These are phyloP conservation scores for Aurantiochytrium sp. DNA, from an alignment of 108 stramenopile genomes.

Conservation along the genomic window DNA sequence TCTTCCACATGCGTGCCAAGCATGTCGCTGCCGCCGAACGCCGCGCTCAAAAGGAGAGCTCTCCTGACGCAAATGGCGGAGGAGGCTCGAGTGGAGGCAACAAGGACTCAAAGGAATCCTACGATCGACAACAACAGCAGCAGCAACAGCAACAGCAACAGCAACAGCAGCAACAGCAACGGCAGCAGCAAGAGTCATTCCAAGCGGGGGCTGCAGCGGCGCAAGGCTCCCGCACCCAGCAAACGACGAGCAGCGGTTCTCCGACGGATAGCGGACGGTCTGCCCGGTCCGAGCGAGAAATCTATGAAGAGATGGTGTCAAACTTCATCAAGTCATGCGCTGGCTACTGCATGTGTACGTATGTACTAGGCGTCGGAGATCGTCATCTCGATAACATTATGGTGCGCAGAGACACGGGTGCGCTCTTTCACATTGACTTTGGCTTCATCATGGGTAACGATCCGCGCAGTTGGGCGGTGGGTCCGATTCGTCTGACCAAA, in stretches of 20 bases:
- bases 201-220: neutral
- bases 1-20: neutral
- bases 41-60: conserved; percentile 12
- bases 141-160: neutral
- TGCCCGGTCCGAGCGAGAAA: conserved; percentile 17
- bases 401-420: conserved; percentile 53
- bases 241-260: too few relatives aligned
- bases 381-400: conserved; percentile 78
- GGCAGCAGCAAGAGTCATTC: conserved; percentile 51
- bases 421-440: conserved; percentile 80
- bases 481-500: neutral
- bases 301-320: conserved; percentile 63
- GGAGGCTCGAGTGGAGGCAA: too few relatives aligned
- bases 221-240: too few relatives aligned
- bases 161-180: neutral
- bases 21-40: conserved; percentile 44
- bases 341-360: conserved; percentile 95
- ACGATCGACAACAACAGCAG: too few relatives aligned
- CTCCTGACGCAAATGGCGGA: conserved; percentile 43
- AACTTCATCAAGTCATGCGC: conserved; percentile 90
- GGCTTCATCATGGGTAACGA: conserved; percentile 72
- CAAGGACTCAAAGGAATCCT: too few relatives aligned
- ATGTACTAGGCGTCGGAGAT: conserved; percentile 78
- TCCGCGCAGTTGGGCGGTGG: neutral
- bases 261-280: too few relatives aligned